Evolutionary conservation across 257 asterid genomes (phyloP).

Genomic region (Nyctanthes arbortristis): DNA sequence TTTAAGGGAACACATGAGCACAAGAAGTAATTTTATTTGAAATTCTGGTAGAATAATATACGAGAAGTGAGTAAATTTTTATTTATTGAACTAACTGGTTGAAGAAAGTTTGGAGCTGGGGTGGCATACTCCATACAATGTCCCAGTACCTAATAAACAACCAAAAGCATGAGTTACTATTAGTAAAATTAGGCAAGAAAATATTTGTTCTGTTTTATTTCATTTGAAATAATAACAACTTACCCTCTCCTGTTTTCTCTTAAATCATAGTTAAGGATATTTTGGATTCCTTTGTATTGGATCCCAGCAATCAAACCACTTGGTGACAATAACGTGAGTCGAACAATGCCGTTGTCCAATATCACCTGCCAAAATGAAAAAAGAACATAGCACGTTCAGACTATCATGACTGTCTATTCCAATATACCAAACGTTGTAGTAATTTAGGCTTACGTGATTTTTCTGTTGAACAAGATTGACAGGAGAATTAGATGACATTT

Average conservation of each 20-base stretch:
- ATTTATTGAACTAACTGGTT: slow-evolving; percentile 21
- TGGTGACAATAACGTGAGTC: slow-evolving; percentile 26
- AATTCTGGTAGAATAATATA: no score
- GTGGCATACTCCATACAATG: slow-evolving; percentile 24
- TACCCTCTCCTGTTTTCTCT: slow-evolving; percentile 31
- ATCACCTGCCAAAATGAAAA: no score
- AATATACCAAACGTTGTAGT: no score
- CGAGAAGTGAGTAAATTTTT: no score
- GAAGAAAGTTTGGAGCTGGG: background rate
- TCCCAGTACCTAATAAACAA: slow-evolving; percentile 41
- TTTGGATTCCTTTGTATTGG: slow-evolving; percentile 20
- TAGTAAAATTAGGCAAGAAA: background rate
- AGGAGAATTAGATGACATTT: background rate
- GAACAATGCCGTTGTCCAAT: slow-evolving; percentile 29
- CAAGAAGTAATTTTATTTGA: no score
- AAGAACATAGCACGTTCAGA: no score
- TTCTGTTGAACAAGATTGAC: background rate
- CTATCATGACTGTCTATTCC: no score
- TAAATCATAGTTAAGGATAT: slow-evolving; percentile 17
- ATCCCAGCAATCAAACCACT: slow-evolving; percentile 21
- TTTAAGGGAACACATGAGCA: no score
- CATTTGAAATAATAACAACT: background rate
- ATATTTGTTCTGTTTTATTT: background rate
- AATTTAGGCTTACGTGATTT: no score
- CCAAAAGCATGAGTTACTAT: background rate